phyloP scores from a whole-genome alignment of 2,329 filamentous ascomycete species.

The Zymoseptoria brevis region DNA sequence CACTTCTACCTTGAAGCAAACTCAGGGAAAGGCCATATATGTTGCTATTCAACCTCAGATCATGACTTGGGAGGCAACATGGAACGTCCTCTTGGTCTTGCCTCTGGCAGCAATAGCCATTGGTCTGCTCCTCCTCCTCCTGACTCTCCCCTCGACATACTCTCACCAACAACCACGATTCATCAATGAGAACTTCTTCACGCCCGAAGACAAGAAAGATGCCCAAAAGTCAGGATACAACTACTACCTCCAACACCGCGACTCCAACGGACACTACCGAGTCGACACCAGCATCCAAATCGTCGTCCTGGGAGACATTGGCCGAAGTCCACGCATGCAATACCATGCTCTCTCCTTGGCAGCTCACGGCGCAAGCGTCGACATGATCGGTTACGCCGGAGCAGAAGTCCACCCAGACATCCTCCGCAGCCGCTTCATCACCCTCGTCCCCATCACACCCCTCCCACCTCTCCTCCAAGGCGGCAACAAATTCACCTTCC shows the following conservation, averaged over 20 bases:
- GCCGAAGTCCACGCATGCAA: constrained; percentile 93
- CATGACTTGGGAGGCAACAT: constrained; percentile 21
- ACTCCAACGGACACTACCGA: constrained; percentile 22
- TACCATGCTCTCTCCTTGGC: constrained; percentile 93
- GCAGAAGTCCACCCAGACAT: constrained; percentile 76
- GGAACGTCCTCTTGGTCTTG: constrained; percentile 34
- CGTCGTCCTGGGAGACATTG: constrained; percentile 89
- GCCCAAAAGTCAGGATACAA: constrained; percentile 25
- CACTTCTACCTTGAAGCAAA: background rate
- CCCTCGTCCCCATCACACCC: constrained; percentile 60
- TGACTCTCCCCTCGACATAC: constrained; percentile 48
- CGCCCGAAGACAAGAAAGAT: constrained; percentile 21
- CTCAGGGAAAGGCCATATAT: background rate
- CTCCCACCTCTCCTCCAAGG: constrained; percentile 60
- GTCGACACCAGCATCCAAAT: constrained; percentile 59
- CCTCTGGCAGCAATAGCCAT: constrained; percentile 40
- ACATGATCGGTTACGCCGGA: constrained; percentile 84
- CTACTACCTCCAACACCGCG: constrained; percentile 21
- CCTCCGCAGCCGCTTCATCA: constrained; percentile 58
- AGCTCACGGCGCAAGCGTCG: constrained; percentile 68
- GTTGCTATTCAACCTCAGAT: background rate
- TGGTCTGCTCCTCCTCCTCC: constrained; percentile 41
- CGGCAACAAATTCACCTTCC: constrained; percentile 64
- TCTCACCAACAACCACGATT: constrained; percentile 29
- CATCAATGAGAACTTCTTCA: constrained; percentile 23